Base-by-base conservation (phyloP, 1,139 yeast genomes). In the Candida sanyaensis region DNA sequence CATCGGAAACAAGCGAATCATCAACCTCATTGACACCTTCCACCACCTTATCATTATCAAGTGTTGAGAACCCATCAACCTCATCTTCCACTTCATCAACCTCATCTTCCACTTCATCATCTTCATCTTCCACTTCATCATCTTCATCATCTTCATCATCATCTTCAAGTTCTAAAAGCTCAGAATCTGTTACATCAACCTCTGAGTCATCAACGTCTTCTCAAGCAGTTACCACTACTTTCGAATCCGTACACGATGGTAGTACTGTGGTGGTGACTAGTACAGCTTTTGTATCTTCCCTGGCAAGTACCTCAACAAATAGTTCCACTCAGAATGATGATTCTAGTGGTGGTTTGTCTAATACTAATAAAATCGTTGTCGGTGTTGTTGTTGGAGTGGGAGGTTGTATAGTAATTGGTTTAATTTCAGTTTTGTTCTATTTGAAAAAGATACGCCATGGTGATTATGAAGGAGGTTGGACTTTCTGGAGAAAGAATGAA, bases 301-400 rank as follows among this genome's bases (percentile, higher is more conserved):
- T 60, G n/a, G 67, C 77, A 5, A 61, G 71, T 24, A 65, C 73
- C 2, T 68, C 39, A 7, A 32, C 23, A 4, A 49, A 60, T 17
- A 54, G 55, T 27, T 47, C 53, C 37, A 54, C 48, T 43, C 46
- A 52, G 32, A 55, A 46, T 41, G 45, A 49, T 28, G 37, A 50
- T 42, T 42, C 56, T 34, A 41, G 54, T 23, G 58, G 69, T 11
- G 80, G 80, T 4, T 70, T 76, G 51, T 71, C 78, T 26, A 54
- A 64, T 36, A 73, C 79, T 46, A 76, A 76, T 56, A 69, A 65
- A 49, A 73, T 76, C 34, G 79, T 76, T 4, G 81, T 76, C 4
- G 81, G 81, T 39, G 80, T 75, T 2, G 80, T 76, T 39, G 81
- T 76, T 11, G 81, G 81, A 40, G 77, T 75, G 7, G 81, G 80